These are phyloP conservation scores for Boletus subluridellus DNA, from an alignment of 1,284 basidiomycete species.

Conservation along the genomic window DNA sequence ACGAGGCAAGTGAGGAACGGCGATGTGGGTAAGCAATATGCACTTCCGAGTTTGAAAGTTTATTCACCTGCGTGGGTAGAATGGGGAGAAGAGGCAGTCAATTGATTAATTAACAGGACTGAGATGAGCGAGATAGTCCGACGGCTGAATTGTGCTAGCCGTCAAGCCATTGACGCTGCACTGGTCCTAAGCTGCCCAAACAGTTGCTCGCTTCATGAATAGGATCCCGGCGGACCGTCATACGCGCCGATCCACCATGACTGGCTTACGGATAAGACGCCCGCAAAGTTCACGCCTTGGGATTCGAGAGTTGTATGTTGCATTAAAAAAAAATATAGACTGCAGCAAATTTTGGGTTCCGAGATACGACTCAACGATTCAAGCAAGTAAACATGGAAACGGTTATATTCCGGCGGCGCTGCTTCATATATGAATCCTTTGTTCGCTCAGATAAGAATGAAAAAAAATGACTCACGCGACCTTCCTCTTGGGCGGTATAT, in stretches of 20 bases:
- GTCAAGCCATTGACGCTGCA: neutral
- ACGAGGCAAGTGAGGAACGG: conserved; percentile 11
- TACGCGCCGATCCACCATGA: neutral
- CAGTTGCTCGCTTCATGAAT: neutral
- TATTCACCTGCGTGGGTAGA: conserved; percentile 13
- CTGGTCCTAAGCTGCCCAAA: neutral
- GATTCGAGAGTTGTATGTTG: conserved; percentile 2
- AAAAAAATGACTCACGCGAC: conserved; percentile 20
- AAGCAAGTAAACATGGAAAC: conserved; percentile 1
- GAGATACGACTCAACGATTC: conserved; percentile 6
- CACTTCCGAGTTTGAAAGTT: conserved; percentile 15
- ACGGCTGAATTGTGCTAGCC: neutral
- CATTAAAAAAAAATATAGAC: conserved; percentile 16
- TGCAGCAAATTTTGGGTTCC: conserved; percentile 2
- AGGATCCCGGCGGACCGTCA: neutral
- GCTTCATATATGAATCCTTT: conserved; percentile 4
- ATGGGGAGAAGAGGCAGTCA: neutral
- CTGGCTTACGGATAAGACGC: neutral
- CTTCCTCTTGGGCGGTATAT: conserved; percentile 15
- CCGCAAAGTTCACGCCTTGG: neutral
- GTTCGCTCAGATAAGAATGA: neutral
- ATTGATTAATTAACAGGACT: conserved; percentile 3
- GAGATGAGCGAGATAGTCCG: neutral
- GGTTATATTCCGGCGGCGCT: conserved; percentile 23
- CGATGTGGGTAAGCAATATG: conserved; percentile 4